Conservation (phyloP, 2,329 filamentous ascomycete genomes). For the Fusarium devonianum region DNA sequence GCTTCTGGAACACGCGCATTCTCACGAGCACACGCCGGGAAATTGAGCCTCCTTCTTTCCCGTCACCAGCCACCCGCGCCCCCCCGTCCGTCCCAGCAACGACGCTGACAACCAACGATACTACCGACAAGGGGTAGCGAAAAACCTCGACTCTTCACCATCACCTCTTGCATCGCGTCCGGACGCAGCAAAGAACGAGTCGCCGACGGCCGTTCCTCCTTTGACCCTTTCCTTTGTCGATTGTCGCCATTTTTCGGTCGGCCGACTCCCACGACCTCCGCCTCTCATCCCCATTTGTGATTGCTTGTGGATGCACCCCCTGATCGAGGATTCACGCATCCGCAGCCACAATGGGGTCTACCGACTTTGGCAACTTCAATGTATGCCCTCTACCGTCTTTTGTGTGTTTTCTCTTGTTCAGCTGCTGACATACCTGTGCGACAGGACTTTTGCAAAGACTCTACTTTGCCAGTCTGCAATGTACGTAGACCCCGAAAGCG, state of each 20-base stretch:
- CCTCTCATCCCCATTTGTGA: constrained; percentile 33
- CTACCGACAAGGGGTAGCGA: constrained; percentile 19
- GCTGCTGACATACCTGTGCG: constrained; percentile 36
- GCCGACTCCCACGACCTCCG: constrained; percentile 14
- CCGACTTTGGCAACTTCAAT: constrained; percentile 67
- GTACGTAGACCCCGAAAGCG: constrained; percentile 59
- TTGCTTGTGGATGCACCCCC: constrained; percentile 40
- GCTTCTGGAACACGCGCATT: constrained; percentile 3
- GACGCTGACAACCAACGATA: constrained; percentile 31
- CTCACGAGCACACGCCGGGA: constrained; percentile 26
- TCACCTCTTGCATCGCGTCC: constrained; percentile 6
- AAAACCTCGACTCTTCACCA: constrained; percentile 31
- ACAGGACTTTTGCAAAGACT: constrained; percentile 84
- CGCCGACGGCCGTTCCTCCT: constrained; percentile 2
- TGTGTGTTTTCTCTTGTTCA: constrained; percentile 7
- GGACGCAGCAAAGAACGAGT: constrained; percentile 16
- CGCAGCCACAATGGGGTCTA: constrained; percentile 62
- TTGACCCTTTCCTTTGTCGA: constrained; percentile 16
- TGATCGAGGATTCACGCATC: constrained; percentile 39
- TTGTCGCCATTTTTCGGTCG: constrained; percentile 11
- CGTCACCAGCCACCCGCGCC: constrained; percentile 31
- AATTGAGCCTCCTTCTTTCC: constrained; percentile 31
- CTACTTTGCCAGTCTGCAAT: constrained; percentile 84
- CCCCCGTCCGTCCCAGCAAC: constrained; percentile 36
- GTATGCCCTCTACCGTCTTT: constrained; percentile 47